These are phyloP conservation scores for Phytomonas sp. DNA, from an alignment of 208 protist genomes.

Conservation along the genomic window DNA sequence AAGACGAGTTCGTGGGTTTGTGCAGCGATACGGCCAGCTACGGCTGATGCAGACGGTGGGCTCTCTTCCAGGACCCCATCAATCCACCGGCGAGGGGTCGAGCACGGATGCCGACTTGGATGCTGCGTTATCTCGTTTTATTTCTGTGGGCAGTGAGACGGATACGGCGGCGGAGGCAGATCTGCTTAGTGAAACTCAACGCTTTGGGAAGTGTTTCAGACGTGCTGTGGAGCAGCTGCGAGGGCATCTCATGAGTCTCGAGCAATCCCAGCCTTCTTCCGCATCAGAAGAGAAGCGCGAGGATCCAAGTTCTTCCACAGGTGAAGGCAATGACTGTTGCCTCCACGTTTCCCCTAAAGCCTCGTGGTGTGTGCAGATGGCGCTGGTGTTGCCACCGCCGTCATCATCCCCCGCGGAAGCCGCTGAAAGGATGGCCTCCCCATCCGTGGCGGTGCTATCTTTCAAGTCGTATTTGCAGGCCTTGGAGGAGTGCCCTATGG, in stretches of 20 bases:
- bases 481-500: slow-evolving; percentile 58
- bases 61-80: slow-evolving; percentile 30
- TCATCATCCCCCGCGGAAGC: background rate
- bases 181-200: slow-evolving; percentile 36
- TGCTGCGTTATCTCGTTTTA: slow-evolving; percentile 19
- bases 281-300: background rate
- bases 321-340: background rate
- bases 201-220: slow-evolving; percentile 21
- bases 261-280: background rate
- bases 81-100: background rate
- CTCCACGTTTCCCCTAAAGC: slow-evolving; percentile 3
- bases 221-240: slow-evolving; percentile 22
- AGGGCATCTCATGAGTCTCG: slow-evolving; percentile 15
- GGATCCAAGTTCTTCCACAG: background rate
- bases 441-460: slow-evolving; percentile 46
- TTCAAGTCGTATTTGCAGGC: slow-evolving; percentile 37
- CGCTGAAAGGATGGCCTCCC: background rate
- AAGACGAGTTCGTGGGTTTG: slow-evolving; percentile 34
- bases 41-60: slow-evolving; percentile 49
- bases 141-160: slow-evolving; percentile 26
- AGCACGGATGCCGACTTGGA: slow-evolving; percentile 7
- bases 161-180: slow-evolving; percentile 42
- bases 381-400: slow-evolving; percentile 17
- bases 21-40: slow-evolving; percentile 60
- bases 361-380: slow-evolving; percentile 55